Conservation (phyloP, 306 rosid genomes). For the Oxytropis ochrocephala region DNA sequence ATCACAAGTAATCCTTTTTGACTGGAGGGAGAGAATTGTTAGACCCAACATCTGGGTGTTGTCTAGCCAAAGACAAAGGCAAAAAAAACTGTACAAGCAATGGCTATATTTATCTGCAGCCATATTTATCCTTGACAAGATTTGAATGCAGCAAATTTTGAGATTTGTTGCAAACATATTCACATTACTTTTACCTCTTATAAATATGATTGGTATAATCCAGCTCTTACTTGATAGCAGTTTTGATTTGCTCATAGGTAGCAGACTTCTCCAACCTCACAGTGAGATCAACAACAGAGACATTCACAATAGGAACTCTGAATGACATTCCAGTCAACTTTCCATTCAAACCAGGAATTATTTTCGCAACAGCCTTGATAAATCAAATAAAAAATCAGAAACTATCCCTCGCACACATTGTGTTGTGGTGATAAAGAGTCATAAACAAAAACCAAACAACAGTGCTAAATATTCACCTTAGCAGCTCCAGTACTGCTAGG, state of each 20-base stretch:
- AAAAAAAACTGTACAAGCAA: too few species aligned
- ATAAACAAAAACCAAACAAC: background rate
- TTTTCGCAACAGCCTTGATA: conserved; percentile 59
- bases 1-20: too few species aligned
- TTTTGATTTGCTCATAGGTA: conserved; percentile 45
- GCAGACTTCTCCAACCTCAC: conserved; percentile 58
- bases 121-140: too few species aligned
- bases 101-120: too few species aligned
- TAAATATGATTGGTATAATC: too few species aligned
- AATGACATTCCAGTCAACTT: conserved; percentile 75
- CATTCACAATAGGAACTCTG: conserved; percentile 70
- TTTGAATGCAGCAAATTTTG: too few species aligned
- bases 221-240: conserved; percentile 58
- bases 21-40: too few species aligned
- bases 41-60: too few species aligned
- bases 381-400: background rate
- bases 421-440: background rate
- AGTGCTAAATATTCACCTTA: conserved; percentile 36
- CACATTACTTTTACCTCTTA: too few species aligned
- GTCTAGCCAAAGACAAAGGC: too few species aligned
- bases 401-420: background rate
- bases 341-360: conserved; percentile 58
- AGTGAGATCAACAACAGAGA: conserved; percentile 68
- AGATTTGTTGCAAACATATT: too few species aligned
- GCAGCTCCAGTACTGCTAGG: conserved; percentile 95